These are phyloP conservation scores for Marasmius oreades DNA, from an alignment of 1,284 basidiomycete genomes.

Conservation along the genomic window DNA sequence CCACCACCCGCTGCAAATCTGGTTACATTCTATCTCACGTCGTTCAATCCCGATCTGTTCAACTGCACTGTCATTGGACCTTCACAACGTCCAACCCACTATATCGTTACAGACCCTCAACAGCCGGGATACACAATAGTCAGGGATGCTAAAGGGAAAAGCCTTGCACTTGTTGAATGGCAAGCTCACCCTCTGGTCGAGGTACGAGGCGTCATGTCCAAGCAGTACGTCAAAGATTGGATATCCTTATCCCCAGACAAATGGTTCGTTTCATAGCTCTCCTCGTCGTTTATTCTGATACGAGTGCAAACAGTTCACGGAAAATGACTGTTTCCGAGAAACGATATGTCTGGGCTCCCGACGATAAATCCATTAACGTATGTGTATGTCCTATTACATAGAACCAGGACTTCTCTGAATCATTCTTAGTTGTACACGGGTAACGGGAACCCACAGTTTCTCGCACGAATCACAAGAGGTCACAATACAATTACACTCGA, in stretches of 20 bases:
- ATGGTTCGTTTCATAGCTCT: slow-evolving; percentile 32
- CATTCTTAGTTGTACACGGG: slow-evolving; percentile 21
- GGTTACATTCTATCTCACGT: slow-evolving; percentile 42
- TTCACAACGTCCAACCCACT: slow-evolving; percentile 32
- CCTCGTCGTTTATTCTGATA: slow-evolving; percentile 1
- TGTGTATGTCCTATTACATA: background rate
- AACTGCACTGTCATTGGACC: slow-evolving; percentile 47
- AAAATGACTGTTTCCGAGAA: slow-evolving; percentile 19
- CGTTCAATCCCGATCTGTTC: slow-evolving; percentile 42
- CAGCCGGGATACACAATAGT: slow-evolving; percentile 39
- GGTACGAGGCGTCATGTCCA: slow-evolving; percentile 35
- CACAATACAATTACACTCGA: slow-evolving; percentile 32
- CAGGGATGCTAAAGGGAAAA: slow-evolving; percentile 41
- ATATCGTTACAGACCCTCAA: slow-evolving; percentile 35
- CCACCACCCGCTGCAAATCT: slow-evolving; percentile 17
- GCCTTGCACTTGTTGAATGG: slow-evolving; percentile 51
- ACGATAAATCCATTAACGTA: slow-evolving; percentile 23
- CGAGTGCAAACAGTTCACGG: slow-evolving; percentile 26
- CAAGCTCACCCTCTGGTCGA: slow-evolving; percentile 41
- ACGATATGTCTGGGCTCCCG: slow-evolving; percentile 28
- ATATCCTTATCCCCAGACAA: slow-evolving; percentile 40
- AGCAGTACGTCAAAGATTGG: slow-evolving; percentile 44
- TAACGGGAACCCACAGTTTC: slow-evolving; percentile 20
- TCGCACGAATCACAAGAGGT: slow-evolving; percentile 31
- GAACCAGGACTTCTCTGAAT: background rate